Evolutionary conservation across 768 basidiomycete species (phyloP).

Genomic region (Leccinum broughii): DNA sequence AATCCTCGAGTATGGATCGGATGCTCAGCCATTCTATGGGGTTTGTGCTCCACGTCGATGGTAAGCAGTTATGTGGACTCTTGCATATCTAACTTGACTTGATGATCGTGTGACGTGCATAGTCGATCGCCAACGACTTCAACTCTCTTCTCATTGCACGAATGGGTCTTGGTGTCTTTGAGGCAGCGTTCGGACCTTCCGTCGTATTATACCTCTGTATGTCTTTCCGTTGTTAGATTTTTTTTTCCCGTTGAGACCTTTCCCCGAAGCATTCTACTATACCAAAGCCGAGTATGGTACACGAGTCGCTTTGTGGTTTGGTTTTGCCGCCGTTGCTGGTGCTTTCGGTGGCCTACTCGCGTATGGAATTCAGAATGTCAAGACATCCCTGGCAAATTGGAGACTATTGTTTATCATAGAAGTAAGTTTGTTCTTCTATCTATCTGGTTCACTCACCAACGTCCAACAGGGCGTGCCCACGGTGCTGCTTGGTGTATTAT

Average conservation of each 20-base stretch:
- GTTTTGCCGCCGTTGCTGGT: conserved; percentile 56
- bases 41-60: conserved; percentile 70
- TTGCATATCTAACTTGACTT: background rate
- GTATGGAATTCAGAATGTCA: conserved; percentile 47
- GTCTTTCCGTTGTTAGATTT: background rate
- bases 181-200: conserved; percentile 36
- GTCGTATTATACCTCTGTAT: conserved; percentile 35
- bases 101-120: background rate
- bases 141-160: conserved; percentile 31
- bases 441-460: background rate
- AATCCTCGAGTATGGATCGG: conserved; percentile 72
- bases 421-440: conserved; percentile 2
- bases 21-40: conserved; percentile 71
- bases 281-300: conserved; percentile 48
- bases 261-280: conserved; percentile 46
- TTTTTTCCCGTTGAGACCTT: conserved; percentile 17
- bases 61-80: conserved; percentile 32
- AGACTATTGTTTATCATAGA: conserved; percentile 35
- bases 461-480: conserved; percentile 56
- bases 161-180: conserved; percentile 35
- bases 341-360: conserved; percentile 60
- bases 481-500: conserved; percentile 27
- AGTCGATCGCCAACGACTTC: conserved; percentile 32
- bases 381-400: conserved; percentile 42
- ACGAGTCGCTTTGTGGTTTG: conserved; percentile 53